Evolutionary conservation across 768 basidiomycete species (phyloP).

Genomic region (Galerina sulciceps): DNA sequence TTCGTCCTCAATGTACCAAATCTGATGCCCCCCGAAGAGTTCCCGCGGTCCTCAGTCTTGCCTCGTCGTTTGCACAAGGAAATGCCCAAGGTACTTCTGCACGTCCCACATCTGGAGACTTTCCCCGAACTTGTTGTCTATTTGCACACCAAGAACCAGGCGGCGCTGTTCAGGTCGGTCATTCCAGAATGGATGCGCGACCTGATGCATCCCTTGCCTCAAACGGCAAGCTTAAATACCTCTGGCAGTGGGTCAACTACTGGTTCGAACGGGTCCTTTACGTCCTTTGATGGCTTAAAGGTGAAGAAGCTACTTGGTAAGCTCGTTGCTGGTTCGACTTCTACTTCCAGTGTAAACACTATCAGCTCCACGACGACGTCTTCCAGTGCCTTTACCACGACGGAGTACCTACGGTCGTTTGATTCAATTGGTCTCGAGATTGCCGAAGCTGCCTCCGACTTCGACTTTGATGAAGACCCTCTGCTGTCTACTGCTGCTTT

Average conservation of each 20-base stretch:
- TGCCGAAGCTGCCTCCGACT: slow-evolving; percentile 21
- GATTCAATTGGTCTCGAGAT: slow-evolving; percentile 32
- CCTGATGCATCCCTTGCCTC: slow-evolving; percentile 37
- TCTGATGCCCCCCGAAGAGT: slow-evolving; percentile 14
- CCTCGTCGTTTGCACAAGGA: slow-evolving; percentile 38
- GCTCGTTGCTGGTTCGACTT: neutral
- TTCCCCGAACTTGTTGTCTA: slow-evolving; percentile 39
- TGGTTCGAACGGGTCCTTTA: neutral
- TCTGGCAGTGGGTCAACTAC: neutral
- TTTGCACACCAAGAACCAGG: slow-evolving; percentile 43
- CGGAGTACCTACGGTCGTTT: slow-evolving; percentile 10
- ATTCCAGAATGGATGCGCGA: slow-evolving; percentile 43
- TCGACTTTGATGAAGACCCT: slow-evolving; percentile 14
- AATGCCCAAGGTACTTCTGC: slow-evolving; percentile 35
- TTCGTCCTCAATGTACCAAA: slow-evolving; percentile 41
- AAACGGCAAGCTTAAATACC: neutral
- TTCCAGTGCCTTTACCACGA: neutral
- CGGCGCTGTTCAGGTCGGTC: slow-evolving; percentile 36
- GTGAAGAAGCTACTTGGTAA: slow-evolving; percentile 1
- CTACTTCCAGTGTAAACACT: neutral
- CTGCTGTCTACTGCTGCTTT: slow-evolving; percentile 25
- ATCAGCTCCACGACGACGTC: neutral
- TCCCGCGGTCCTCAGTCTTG: slow-evolving; percentile 18
- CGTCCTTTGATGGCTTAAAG: slow-evolving; percentile 4
- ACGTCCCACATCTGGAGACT: slow-evolving; percentile 36